Conservation (phyloP, 768 basidiomycete genomes). For the Boletellus emodensis region DNA sequence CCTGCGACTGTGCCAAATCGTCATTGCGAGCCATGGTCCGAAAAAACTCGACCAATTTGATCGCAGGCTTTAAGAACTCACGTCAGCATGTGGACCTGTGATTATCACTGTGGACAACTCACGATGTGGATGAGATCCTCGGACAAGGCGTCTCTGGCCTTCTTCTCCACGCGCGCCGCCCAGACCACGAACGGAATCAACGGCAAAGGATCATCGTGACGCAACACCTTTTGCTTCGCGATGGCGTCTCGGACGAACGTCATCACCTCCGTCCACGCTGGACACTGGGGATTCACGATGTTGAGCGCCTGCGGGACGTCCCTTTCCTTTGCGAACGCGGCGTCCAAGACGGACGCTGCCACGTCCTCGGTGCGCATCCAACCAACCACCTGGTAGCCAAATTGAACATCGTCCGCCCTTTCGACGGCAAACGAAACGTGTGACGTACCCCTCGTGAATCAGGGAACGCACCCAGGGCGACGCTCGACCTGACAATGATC, state of each 20-base stretch:
- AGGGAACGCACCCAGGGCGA: conserved; percentile 25
- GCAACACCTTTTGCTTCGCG: conserved; percentile 1
- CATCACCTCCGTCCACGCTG: conserved; percentile 30
- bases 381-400: conserved; percentile 13
- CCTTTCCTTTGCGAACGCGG: conserved; percentile 21
- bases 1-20: not conserved
- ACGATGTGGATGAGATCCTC: conserved; percentile 8
- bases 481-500: conserved; percentile 31
- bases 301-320: conserved; percentile 28
- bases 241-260: conserved; percentile 18
- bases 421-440: too few species aligned
- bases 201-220: conserved; percentile 6
- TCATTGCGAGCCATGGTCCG: too few species aligned
- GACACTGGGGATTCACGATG: conserved; percentile 36
- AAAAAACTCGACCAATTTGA: too few species aligned
- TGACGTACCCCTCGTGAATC: conserved; percentile 34
- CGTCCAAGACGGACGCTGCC: conserved; percentile 30
- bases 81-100: too few species aligned
- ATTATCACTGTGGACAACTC: not conserved
- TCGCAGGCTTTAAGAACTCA: too few species aligned
- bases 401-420: too few species aligned
- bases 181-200: conserved; percentile 29
- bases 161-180: conserved; percentile 26
- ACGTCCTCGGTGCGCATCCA: conserved; percentile 40
- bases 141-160: conserved; percentile 12